These are phyloP conservation scores for Neonothopanus nambi DNA, from an alignment of 1,284 basidiomycete genomes.

Conservation along the genomic window DNA sequence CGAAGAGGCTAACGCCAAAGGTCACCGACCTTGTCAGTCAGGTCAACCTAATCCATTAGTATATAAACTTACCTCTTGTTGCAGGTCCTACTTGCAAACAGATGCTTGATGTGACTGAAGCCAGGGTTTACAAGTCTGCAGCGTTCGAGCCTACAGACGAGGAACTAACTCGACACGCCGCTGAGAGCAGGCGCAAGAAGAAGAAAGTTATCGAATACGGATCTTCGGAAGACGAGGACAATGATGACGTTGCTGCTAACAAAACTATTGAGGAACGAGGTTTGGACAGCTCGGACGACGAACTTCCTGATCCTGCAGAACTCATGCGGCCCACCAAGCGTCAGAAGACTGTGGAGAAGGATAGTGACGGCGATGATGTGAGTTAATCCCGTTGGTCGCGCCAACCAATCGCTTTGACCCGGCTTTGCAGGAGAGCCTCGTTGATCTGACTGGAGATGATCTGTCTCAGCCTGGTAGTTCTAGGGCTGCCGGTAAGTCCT, in stretches of 20 bases:
- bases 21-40: slow-evolving; percentile 55
- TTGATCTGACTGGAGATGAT: slow-evolving; percentile 30
- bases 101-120: slow-evolving; percentile 10
- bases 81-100: slow-evolving; percentile 14
- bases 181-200: slow-evolving; percentile 20
- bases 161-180: slow-evolving; percentile 34
- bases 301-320: slow-evolving; percentile 47
- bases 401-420: neutral
- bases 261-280: slow-evolving; percentile 30
- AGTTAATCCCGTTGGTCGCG: neutral
- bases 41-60: neutral
- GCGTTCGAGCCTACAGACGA: slow-evolving; percentile 32
- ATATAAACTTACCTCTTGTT: slow-evolving; percentile 22
- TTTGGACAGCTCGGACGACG: slow-evolving; percentile 44
- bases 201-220: slow-evolving; percentile 16
- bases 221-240: slow-evolving; percentile 22
- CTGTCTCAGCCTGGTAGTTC: slow-evolving; percentile 18
- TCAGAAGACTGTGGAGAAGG: slow-evolving; percentile 23
- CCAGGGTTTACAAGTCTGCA: slow-evolving; percentile 9
- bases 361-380: slow-evolving; percentile 18
- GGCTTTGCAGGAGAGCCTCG: slow-evolving; percentile 21
- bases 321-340: slow-evolving; percentile 28
- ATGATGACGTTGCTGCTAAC: slow-evolving; percentile 13
- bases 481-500: slow-evolving; percentile 12
- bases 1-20: slow-evolving; percentile 55